Evolutionary conservation across 768 basidiomycete species (phyloP), one percentile per base, ranked within the genome.

Genomic region (Mycena belliarum): DNA sequence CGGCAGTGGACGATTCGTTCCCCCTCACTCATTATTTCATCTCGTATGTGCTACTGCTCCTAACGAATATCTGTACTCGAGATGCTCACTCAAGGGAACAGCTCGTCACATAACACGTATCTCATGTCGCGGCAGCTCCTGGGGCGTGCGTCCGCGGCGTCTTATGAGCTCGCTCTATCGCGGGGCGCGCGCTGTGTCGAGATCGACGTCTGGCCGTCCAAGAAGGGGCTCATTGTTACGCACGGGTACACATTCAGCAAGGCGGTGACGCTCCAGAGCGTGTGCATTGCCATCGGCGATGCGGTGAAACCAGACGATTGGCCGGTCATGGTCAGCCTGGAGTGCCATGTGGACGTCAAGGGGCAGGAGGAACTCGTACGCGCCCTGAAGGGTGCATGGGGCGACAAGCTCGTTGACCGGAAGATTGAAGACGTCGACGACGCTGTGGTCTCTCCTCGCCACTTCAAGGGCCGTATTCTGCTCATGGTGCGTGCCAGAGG

Each of bases 41-140:
- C 51, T 86, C 84, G 77, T 78, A 60, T 55, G 77, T 68, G 25
- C 42, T n/a, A n/a, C n/a, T n/a, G n/a, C 11, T 28, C 14, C 20
- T 14, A n/a, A 10, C 7, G 18, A n/a, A 8, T 38, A 28, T n/a
- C 18, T 26, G n/a, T n/a, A n/a, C n/a, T 32, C 25, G 16, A 23
- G 11, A 37, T 46, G 28, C 37, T 48, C 4, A 55, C 28, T 37
- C 21, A 21, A 10, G 12, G 18, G n/a, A 9, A 16, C 66, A 84
- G 84, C 6, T 83, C 85, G 1, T 86, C 84, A 0, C 86, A 88
- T 62, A 87, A 88, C 64, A 87, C 86, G 2, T 88, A 88, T 61
- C 76, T 88, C 0, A 70, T 86, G 3, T 76, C 82, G 2, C 75
- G 81, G 40, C 86, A 87, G 63, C 67, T 87, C 24, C 68, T 83